Evolutionary conservation across 306 rosid species (phyloP).

Genomic region (Glycine soja): DNA sequence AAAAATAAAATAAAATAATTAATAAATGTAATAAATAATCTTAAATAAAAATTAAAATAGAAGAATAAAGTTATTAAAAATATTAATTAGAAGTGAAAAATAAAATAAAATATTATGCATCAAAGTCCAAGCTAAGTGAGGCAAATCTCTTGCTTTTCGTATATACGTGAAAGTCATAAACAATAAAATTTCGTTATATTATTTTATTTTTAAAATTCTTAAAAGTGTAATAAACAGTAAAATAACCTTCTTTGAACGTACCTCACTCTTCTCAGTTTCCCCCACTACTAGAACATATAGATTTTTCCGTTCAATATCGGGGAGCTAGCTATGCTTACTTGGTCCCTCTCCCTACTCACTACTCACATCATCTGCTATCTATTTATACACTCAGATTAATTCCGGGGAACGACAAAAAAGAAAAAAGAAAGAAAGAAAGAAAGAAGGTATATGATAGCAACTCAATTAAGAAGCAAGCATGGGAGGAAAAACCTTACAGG

Average conservation of each 20-base stretch:
- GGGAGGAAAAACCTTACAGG: neutral
- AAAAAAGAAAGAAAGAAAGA: too few species aligned
- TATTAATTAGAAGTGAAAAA: too few species aligned
- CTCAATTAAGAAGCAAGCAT: neutral
- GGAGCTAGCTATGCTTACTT: constrained; percentile 1
- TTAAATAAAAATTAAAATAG: too few species aligned
- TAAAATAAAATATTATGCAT: too few species aligned
- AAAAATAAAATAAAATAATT: too few species aligned
- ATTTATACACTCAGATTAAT: neutral
- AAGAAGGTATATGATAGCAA: neutral
- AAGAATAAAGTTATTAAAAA: too few species aligned
- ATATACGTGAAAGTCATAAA: too few species aligned
- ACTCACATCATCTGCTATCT: neutral
- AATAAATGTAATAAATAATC: too few species aligned
- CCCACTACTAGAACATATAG: neutral
- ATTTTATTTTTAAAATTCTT: too few species aligned
- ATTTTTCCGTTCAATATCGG: neutral
- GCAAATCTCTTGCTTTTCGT: too few species aligned
- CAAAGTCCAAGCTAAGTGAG: too few species aligned
- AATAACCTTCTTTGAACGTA: neutral
- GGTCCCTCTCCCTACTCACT: neutral
- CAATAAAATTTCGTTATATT: too few species aligned
- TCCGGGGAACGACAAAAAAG: neutral
- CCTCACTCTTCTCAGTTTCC: neutral
- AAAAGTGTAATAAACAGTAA: neutral